Conservation (phyloP, 768 basidiomycete species). For the Podaxis pistillaris region DNA sequence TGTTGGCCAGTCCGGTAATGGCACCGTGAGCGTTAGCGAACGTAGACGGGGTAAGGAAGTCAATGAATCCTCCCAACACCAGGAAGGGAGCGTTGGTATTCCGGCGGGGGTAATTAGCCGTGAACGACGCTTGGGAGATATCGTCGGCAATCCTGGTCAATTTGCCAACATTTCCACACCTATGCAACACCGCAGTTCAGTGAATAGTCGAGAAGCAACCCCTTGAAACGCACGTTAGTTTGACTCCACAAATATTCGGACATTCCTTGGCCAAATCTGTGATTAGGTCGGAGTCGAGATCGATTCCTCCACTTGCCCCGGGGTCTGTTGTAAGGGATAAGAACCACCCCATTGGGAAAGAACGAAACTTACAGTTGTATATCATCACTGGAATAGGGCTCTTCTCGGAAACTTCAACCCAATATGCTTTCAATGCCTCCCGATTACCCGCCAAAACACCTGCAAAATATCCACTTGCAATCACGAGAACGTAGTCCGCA, state of each 20-base stretch:
- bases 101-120: conserved; percentile 62
- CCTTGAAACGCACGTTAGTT: conserved; percentile 68
- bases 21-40: conserved; percentile 81
- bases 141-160: conserved; percentile 78
- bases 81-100: conserved; percentile 69
- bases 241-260: conserved; percentile 82
- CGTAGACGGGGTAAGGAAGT: conserved; percentile 75
- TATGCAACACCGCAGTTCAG: conserved; percentile 26
- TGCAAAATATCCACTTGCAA: conserved; percentile 85
- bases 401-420: conserved; percentile 69
- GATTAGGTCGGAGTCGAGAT: conserved; percentile 88
- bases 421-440: conserved; percentile 76
- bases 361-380: conserved; percentile 70
- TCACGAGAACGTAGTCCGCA: conserved; percentile 85
- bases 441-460: conserved; percentile 62
- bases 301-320: conserved; percentile 84
- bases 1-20: conserved; percentile 86
- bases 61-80: conserved; percentile 82
- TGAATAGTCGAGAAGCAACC: not conserved
- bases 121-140: conserved; percentile 58
- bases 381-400: conserved; percentile 87
- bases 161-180: conserved; percentile 91
- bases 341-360: conserved; percentile 7
- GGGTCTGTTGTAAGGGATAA: conserved; percentile 53
- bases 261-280: conserved; percentile 73